phyloP scores from a whole-genome alignment of 768 basidiomycete genomes.

The Lyophyllum decastes region DNA sequence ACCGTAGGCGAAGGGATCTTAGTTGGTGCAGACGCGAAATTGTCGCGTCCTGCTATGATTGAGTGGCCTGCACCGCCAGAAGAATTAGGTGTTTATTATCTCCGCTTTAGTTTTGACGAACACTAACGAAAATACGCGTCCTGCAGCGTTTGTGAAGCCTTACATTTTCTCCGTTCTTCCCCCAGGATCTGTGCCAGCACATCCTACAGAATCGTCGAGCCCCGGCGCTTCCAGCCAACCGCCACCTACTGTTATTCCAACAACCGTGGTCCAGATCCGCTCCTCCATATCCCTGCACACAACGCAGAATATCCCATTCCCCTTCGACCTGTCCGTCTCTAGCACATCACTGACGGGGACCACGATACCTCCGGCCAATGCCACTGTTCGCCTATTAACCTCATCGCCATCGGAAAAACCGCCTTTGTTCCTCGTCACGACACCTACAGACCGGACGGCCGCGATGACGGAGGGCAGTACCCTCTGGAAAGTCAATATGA shows the following conservation, averaged over 20 bases:
- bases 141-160: slow-evolving; percentile 75
- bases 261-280: slow-evolving; percentile 67
- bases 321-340: slow-evolving; percentile 44
- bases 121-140: slow-evolving; percentile 2
- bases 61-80: slow-evolving; percentile 84
- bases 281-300: slow-evolving; percentile 67
- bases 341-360: slow-evolving; percentile 25
- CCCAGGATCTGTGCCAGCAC: slow-evolving; percentile 53
- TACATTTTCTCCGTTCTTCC: slow-evolving; percentile 80
- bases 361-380: slow-evolving; percentile 32
- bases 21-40: slow-evolving; percentile 60
- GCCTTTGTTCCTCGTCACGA: slow-evolving; percentile 64
- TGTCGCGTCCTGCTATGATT: slow-evolving; percentile 48
- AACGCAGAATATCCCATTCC: slow-evolving; percentile 65
- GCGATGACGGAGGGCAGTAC: slow-evolving; percentile 72
- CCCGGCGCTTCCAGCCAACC: slow-evolving; percentile 22
- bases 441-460: slow-evolving; percentile 70
- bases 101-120: not conserved
- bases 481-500: slow-evolving; percentile 76
- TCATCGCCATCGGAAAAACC: slow-evolving; percentile 53
- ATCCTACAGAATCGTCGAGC: slow-evolving; percentile 23
- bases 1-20: slow-evolving; percentile 66
- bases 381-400: slow-evolving; percentile 65
- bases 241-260: slow-evolving; percentile 44
- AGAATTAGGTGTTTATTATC: slow-evolving; percentile 56